These are phyloP conservation scores for sunflower (Helianthus annuus) DNA, from an alignment of 129 eudicot species.

Conservation along the genomic window DNA sequence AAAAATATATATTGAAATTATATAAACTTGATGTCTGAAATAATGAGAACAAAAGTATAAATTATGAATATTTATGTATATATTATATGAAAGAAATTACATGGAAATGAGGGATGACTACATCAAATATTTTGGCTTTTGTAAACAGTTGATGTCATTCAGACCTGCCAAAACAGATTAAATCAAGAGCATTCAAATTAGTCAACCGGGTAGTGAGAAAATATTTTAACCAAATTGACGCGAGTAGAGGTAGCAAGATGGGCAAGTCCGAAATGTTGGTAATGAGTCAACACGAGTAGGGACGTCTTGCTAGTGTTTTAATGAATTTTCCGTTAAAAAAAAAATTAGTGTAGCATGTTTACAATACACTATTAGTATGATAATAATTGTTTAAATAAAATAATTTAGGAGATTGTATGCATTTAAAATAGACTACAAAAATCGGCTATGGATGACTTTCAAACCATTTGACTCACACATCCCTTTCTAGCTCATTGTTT, in stretches of 20 bases:
- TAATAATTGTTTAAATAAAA: background rate
- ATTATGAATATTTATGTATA: conserved; percentile 19
- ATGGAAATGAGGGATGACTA: conserved; percentile 2
- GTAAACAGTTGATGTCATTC: conserved; percentile 19
- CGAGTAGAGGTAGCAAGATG: background rate
- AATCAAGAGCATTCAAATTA: background rate
- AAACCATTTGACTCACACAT: background rate
- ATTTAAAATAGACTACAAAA: background rate
- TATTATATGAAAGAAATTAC: background rate
- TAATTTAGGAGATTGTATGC: background rate
- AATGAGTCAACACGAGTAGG: background rate
- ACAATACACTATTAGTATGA: background rate
- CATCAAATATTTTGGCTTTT: background rate
- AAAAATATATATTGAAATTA: conserved; percentile 2
- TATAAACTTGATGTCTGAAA: background rate
- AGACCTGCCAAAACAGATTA: conserved; percentile 22
- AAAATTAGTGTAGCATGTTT: background rate
- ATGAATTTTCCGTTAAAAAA: no score
- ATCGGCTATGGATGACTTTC: background rate
- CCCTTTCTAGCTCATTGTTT: background rate
- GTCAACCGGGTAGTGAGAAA: background rate
- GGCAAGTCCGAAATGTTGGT: background rate
- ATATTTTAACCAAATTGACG: background rate
- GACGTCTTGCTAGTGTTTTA: no score
- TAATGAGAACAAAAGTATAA: background rate